Conservation (phyloP, 352 stramenopile species). For the Pythium myriotylum region DNA sequence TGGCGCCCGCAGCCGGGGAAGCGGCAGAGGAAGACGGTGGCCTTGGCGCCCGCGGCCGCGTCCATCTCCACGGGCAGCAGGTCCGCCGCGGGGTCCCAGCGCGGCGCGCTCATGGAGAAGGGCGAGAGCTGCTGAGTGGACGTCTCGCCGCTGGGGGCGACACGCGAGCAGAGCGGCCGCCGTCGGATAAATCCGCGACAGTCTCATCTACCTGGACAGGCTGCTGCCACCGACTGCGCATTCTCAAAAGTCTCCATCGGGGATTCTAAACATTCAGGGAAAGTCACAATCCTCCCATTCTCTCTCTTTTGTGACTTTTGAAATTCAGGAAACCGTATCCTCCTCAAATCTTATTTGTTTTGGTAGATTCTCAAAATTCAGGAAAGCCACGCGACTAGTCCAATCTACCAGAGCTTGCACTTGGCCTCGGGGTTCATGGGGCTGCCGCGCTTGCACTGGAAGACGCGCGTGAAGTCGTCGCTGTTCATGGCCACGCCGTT, state of each 20-base stretch:
- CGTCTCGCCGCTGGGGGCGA: background rate
- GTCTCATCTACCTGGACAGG: background rate
- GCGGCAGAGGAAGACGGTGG: conserved; percentile 25
- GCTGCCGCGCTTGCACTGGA: conserved; percentile 37
- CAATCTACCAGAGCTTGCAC: conserved; percentile 17
- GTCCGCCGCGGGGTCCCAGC: conserved; percentile 21
- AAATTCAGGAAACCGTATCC: no score
- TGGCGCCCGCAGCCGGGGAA: conserved; percentile 34
- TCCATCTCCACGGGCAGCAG: conserved; percentile 17
- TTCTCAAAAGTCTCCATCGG: background rate
- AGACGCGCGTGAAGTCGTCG: conserved; percentile 48
- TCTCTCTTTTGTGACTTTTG: background rate
- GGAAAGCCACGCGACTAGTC: background rate
- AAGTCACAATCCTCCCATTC: no score
- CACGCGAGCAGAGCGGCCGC: conserved; percentile 7
- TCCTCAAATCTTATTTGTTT: no score
- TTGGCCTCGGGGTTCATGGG: conserved; percentile 5
- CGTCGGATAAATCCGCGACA: conserved; percentile 26
- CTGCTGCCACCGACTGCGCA: conserved; percentile 19
- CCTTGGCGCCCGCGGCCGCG: background rate
- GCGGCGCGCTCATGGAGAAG: no score
- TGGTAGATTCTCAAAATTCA: no score
- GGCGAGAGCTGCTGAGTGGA: no score
- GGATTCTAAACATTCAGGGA: no score
- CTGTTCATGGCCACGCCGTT: conserved; percentile 76